Evolutionary conservation across 176 grass and related monocot species (phyloP).

Genomic region (Carex myosuroides): DNA sequence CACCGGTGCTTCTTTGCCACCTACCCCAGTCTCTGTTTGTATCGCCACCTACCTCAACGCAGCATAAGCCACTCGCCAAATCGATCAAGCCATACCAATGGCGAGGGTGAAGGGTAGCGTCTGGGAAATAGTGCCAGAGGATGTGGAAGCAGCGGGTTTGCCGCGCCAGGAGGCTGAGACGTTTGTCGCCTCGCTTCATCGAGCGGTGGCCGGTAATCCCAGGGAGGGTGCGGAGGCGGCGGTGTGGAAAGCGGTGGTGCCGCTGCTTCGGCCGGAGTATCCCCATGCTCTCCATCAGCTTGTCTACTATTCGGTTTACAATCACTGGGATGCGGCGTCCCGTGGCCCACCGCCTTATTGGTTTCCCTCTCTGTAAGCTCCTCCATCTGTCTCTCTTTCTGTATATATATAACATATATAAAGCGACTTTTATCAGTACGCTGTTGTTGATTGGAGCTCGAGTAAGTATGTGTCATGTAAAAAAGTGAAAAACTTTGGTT

Average conservation of each 20-base stretch:
- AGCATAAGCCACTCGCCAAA: not conserved
- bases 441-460: not conserved
- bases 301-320: slow-evolving; percentile 81
- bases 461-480: not conserved
- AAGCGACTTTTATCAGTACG: not conserved
- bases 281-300: slow-evolving; percentile 91
- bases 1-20: not conserved
- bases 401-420: not conserved
- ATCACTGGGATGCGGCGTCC: slow-evolving; percentile 44
- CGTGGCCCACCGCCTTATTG: slow-evolving; percentile 84
- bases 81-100: not conserved
- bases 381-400: not conserved
- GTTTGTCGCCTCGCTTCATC: slow-evolving; percentile 41
- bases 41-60: not conserved
- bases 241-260: slow-evolving; percentile 36
- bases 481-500: not conserved
- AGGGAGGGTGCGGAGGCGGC: slow-evolving; percentile 30
- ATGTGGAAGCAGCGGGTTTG: slow-evolving; percentile 50
- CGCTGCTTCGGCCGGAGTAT: slow-evolving; percentile 69
- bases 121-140: slow-evolving; percentile 47
- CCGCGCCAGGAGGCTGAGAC: slow-evolving; percentile 11
- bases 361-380: slow-evolving; percentile 70
- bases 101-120: slow-evolving; percentile 36
- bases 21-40: not conserved
- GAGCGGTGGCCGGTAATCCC: not conserved